A percentile compares a stretch with the other conserved stretches of the same genome.
phyloP scores from a whole-genome alignment of 805 yeast genomes.

The Pichia heedii region DNA sequence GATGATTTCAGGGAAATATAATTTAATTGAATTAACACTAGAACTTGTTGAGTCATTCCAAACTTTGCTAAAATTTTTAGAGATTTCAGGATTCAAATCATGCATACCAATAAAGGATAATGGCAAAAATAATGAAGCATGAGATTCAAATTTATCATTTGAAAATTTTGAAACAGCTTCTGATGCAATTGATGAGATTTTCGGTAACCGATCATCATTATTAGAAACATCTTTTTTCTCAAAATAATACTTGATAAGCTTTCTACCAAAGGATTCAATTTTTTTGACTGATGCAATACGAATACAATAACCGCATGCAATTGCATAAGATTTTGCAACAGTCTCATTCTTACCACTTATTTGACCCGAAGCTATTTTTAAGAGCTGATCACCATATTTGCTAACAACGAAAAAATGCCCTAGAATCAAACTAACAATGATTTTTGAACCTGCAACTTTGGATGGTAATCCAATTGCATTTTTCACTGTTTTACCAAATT shows the following conservation, averaged over 20 bases:
- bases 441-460: constrained; percentile 73
- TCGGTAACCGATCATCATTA: constrained; percentile 33
- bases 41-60: constrained; percentile 80
- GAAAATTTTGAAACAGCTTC: constrained; percentile 63
- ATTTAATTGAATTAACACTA: constrained; percentile 55
- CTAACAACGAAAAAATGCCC: constrained; percentile 39
- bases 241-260: constrained; percentile 49
- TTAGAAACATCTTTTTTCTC: constrained; percentile 23
- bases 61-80: constrained; percentile 43
- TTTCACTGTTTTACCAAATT: constrained; percentile 47
- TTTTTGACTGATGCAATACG: constrained; percentile 48
- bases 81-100: constrained; percentile 43
- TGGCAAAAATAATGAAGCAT: constrained; percentile 63
- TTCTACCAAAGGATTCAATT: constrained; percentile 44
- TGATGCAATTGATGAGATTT: constrained; percentile 50
- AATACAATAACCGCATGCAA: constrained; percentile 70
- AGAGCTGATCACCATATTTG: constrained; percentile 52
- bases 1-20: constrained; percentile 64
- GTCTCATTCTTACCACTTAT: constrained; percentile 64
- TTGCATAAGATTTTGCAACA: constrained; percentile 66
- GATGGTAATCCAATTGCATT: constrained; percentile 85
- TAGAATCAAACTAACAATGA: constrained; percentile 54
- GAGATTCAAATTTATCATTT: constrained; percentile 52
- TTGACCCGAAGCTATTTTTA: constrained; percentile 50
- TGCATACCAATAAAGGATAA: constrained; percentile 70